Evolutionary conservation across 148 eudicot genomes (phyloP), one percentile per base, ranked within the genome.

Genomic region (Persicaria tinctoria): DNA sequence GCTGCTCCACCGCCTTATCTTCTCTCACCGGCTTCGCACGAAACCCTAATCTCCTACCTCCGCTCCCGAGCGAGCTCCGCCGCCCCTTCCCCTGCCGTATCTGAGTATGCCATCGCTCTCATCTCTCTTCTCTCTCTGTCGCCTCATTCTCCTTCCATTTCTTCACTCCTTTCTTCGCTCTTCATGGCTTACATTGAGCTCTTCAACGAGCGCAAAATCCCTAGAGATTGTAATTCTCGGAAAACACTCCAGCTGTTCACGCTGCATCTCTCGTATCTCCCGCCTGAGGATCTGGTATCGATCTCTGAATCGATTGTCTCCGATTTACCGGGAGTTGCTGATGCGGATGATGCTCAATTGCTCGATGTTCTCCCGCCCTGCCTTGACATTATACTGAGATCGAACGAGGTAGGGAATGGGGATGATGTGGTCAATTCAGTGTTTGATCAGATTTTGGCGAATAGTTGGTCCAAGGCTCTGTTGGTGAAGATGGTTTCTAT

Each of bases 41-140:
- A 79, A 63, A 80, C 84, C 76, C 85, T 86, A 66, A 68, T 84
- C 77, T 83, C 86, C 38, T 77, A 74, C 64, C 89, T 86, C 83
- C 64, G 60, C 82, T 64, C 83, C 14, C 89, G 82, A 53, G 72
- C 82, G 71, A 38, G 76, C 79, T 51, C 78, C 32, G 46, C 80
- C 46, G 38, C 79, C 51, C 64, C 82, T 10, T 79, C 84, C 10
- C 9, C 78, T 63, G 53, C 78, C 55, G 82, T 80, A 38, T 71
- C 85, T 47, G 82, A 80, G 11, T 85, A 85, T 77, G 70, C 83
- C 51, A 74, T 83, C 70, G 74, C 89, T 64, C 78, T 86, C 49
- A 78, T 85, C 77, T 79, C 84, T 38, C 79, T 85, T 76, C n/a
- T 75, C 20, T 74, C 84, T 18, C 79, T 53, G 68, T 79, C 77